phyloP scores from a whole-genome alignment of 2,329 filamentous ascomycete species.

The Orbilia quercus region DNA sequence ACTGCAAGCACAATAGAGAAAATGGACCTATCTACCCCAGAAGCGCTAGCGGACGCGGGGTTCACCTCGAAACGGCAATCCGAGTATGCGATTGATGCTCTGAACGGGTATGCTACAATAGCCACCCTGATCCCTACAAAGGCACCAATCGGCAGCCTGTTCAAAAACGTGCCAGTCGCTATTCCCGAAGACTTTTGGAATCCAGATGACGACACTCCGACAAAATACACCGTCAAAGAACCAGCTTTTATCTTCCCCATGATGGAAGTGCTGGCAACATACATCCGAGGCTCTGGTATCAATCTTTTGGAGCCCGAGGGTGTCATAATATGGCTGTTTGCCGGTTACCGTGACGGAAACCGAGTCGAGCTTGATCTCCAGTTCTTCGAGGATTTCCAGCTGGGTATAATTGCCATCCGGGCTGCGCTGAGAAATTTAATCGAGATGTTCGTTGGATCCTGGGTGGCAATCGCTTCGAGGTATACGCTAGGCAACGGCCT shows the following conservation, averaged over 20 bases:
- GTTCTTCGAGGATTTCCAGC: slow-evolving; percentile 19
- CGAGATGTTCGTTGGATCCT: slow-evolving; percentile 4
- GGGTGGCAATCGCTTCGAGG: slow-evolving; percentile 7
- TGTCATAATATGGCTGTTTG: slow-evolving; percentile 18
- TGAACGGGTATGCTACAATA: slow-evolving; percentile 5
- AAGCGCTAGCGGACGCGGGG: background rate
- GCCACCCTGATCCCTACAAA: slow-evolving; percentile 2
- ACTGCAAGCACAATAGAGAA: background rate
- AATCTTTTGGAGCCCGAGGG: background rate
- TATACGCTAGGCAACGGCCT: slow-evolving; percentile 12
- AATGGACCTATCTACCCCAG: slow-evolving; percentile 7
- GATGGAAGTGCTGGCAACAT: slow-evolving; percentile 6
- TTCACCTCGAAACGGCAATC: background rate
- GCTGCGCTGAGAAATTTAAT: background rate
- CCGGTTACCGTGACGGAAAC: background rate
- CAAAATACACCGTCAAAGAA: background rate
- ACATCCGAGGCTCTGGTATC: background rate
- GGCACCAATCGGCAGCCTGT: background rate
- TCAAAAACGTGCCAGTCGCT: slow-evolving; percentile 8
- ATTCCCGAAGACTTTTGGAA: slow-evolving; percentile 30
- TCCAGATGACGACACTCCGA: slow-evolving; percentile 11
- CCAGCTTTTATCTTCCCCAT: slow-evolving; percentile 12
- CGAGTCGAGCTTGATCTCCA: slow-evolving; percentile 12
- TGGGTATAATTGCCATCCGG: slow-evolving; percentile 8
- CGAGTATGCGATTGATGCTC: background rate